These are phyloP conservation scores for Calendula officinalis DNA, from an alignment of 129 eudicot genomes.

Conservation along the genomic window DNA sequence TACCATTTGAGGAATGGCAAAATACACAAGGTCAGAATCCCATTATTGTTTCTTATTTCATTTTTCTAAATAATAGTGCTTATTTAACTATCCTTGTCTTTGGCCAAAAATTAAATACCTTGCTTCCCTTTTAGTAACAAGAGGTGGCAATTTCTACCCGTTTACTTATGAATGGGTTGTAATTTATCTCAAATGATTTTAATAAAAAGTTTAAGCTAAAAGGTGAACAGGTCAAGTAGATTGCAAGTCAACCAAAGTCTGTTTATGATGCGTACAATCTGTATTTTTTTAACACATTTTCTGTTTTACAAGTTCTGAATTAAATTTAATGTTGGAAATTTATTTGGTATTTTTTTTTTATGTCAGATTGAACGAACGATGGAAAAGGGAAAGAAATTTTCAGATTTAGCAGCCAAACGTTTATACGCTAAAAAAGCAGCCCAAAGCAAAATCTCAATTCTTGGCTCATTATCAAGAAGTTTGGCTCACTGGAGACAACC, in stretches of 20 bases:
- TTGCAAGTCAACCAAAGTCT: too few relatives aligned
- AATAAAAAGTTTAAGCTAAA: too few relatives aligned
- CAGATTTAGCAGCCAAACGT: constrained; percentile 89
- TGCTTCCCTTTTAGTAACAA: too few relatives aligned
- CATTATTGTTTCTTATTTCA: background rate
- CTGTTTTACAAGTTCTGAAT: too few relatives aligned
- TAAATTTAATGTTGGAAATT: background rate
- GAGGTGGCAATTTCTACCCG: too few relatives aligned
- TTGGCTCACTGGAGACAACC: constrained; percentile 80
- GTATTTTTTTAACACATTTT: too few relatives aligned
- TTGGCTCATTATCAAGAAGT: constrained; percentile 60
- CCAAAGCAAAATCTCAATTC: constrained; percentile 50
- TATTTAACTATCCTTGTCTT: too few relatives aligned
- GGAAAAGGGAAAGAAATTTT: constrained; percentile 73
- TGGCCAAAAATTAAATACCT: too few relatives aligned
- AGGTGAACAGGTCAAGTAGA: too few relatives aligned
- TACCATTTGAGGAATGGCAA: constrained; percentile 91
- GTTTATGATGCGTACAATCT: too few relatives aligned
- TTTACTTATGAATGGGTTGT: too few relatives aligned
- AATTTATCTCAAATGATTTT: too few relatives aligned
- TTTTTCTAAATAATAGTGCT: background rate
- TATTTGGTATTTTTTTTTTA: background rate
- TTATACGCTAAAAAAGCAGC: constrained; percentile 63
- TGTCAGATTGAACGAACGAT: constrained; percentile 78
- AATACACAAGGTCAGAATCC: constrained; percentile 58